Evolutionary conservation across 805 yeast genomes (phyloP), one percentile per base, ranked within the genome.

Genomic region (Myxozyma geophila): DNA sequence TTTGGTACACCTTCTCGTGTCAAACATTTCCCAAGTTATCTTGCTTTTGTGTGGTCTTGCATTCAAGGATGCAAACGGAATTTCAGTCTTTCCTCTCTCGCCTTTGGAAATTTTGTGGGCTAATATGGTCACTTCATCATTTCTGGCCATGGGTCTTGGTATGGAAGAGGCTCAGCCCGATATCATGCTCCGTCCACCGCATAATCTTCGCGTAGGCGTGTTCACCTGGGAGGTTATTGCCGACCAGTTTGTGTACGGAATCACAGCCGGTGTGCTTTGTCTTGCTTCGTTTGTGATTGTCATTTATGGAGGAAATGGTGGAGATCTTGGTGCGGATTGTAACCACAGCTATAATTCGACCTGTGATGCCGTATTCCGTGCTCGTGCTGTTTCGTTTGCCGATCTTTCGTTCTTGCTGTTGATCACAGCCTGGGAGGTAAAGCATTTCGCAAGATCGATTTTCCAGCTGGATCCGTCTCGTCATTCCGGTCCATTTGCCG

Each of bases 351-450:
- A 78, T 60, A 77, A 78, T 48, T 77, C 72, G 0, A 66, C 77
- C 0, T 90, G 97, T 77, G 71, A 77, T 50, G 76, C 81, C 65
- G 96, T 90, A 10, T 90, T 86, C 76, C 80, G 83, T 70, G 89
- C 92, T 3, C 84, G 97, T 74, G 84, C 96, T 1, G 84, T 88
- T 1, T 83, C 92, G 0, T 90, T 90, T 78, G 89, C 88, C 0
- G 83, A 87, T 0, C 86, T 90, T 87, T 90, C 96, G 1, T 90
- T 96, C 95, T 84, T 92, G 78, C 88, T 93, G 3, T 80, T 90
- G 65, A 73, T 90, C 37, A 79, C 90, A 52, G 96, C 96, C 0
- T 90, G 95, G 95, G 95, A 89, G 76, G 91, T 90, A 68, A 81
- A 89, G 63, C 92, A 90, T 72, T 78, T 86, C 75, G 80, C 87